Base-by-base conservation (phyloP, 768 basidiomycete genomes). In the Leccinum incarnatum region DNA sequence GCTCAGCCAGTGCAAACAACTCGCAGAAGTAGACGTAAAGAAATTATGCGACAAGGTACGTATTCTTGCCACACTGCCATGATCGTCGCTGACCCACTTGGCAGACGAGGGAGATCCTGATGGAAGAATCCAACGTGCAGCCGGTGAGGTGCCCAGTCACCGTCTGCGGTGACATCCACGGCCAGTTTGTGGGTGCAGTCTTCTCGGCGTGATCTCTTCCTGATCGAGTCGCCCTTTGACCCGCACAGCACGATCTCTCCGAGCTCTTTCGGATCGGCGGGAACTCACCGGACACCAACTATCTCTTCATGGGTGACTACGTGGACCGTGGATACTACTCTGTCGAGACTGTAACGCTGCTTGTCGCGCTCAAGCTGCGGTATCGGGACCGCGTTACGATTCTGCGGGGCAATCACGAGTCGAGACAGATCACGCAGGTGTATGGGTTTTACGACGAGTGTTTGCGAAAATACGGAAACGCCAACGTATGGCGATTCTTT, bases 371-470 rank as follows among this genome's bases (percentile, higher is more conserved):
- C 72, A 99, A 99, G 79, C 81, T 99, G 63, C 90, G 97, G 69
- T 98, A 99, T 78, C 92, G 95, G 62, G 96, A 98, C 76, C 89
- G 96, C 54, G 94, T 98, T 67, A 98, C 97, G 58, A 96, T 99
- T 72, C 81, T 99, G 45, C 89, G 97, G 62, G 97, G 97, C 45
- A 98, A 99, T 75, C 97, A 99, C 81, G 97, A 99, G 77, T 94
- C 91, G 65, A 85, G 97, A 69, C 97, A 99, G 81, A 99, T 99
- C 81, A 99, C 97, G 27, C 97, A 99, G 75, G 97, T 99, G 19
- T 99, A 99, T 69, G 97, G 97, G 46, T 99, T 99, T 72, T 99
- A 99, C 76, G 97, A 99, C 80, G 97, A 99, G 76, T 99, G 97
- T 73, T 81, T 98, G 73, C 87, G 97, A 75, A 99, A 99, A 81